Evolutionary conservation across 192 early-diverging fungal genomes (phyloP).

Genomic region (Linnemannia zychae): DNA sequence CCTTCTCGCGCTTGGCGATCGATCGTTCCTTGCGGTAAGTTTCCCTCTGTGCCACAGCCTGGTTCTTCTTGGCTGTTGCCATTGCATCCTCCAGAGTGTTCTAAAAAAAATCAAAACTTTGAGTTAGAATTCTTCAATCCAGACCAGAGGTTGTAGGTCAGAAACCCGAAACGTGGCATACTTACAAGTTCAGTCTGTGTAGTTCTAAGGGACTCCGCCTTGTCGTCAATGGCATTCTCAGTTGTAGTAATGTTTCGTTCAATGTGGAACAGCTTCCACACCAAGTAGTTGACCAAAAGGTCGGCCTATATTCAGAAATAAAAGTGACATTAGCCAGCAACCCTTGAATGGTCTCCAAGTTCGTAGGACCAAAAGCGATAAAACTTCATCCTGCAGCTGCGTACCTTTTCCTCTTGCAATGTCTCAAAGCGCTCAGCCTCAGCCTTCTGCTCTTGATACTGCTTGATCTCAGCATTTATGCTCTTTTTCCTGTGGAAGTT

Average conservation of each 20-base stretch:
- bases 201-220: constrained; percentile 60
- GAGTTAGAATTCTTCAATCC: no score
- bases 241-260: constrained; percentile 74
- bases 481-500: constrained; percentile 94
- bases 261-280: constrained; percentile 95
- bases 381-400: not conserved
- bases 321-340: not conserved
- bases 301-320: constrained; percentile 61
- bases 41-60: constrained; percentile 81
- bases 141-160: not conserved
- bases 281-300: constrained; percentile 75
- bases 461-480: constrained; percentile 92
- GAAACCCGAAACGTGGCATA: not conserved
- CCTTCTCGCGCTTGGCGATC: constrained; percentile 79
- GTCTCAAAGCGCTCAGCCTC: constrained; percentile 89
- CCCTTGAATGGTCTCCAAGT: not conserved
- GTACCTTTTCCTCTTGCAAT: constrained; percentile 70
- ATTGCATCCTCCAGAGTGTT: constrained; percentile 63
- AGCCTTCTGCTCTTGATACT: constrained; percentile 91
- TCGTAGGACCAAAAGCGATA: no score
- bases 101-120: constrained; percentile 34
- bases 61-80: constrained; percentile 78
- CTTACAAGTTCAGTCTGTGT: constrained; percentile 63
- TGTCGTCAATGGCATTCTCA: constrained; percentile 69
- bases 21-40: constrained; percentile 79